Base-by-base conservation (phyloP, 306 rosid genomes). In the Rosa rugosa region DNA sequence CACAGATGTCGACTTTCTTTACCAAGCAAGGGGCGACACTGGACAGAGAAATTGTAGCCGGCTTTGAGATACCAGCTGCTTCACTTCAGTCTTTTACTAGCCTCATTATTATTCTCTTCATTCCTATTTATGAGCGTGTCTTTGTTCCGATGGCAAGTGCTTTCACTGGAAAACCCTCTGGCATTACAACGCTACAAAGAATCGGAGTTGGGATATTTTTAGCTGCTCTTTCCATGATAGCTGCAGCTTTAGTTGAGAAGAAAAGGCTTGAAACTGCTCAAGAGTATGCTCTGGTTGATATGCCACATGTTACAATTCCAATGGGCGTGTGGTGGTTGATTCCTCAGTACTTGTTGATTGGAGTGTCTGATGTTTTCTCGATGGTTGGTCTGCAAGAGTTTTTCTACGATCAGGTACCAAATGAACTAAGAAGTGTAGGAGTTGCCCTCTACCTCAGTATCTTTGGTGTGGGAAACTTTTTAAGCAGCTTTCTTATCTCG, bases 301-400 rank as follows among this genome's bases (percentile, higher is more conserved):
- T 54, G 79, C 88, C 96, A 0, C 71, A 69, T 60, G 83, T 75
- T 46, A 87, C 83, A 3, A 17, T 88, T 62, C 93, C 90, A 9
- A 83, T 91, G 88, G 87, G 82, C 46, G 77, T 91, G 45, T 86
- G 93, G 90, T 89, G 96, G 93, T 75, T 91, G 84, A 38, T 87
- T 86, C 93, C 91, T 25, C 93, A 88, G n/a, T 89, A 87, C 49
- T 68, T 81, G 8, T 34, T 91, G 78, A 73, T 81, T 16, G 96
- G 93, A 53, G 57, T 86, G 25, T 79, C 90, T 0, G 84, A 84
- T 11, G 89, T 79, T 71, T 89, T 91, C 73, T 78, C 88, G 1
- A 77, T 87, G 87, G 90, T 91, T 65, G 96, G 93, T 23, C 73
- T 91, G 34, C 90, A 91, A 59, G 96, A 91, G 51, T 91, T 91